Conservation (phyloP, 176 grass and related monocot genomes). For the Secale cereale region DNA sequence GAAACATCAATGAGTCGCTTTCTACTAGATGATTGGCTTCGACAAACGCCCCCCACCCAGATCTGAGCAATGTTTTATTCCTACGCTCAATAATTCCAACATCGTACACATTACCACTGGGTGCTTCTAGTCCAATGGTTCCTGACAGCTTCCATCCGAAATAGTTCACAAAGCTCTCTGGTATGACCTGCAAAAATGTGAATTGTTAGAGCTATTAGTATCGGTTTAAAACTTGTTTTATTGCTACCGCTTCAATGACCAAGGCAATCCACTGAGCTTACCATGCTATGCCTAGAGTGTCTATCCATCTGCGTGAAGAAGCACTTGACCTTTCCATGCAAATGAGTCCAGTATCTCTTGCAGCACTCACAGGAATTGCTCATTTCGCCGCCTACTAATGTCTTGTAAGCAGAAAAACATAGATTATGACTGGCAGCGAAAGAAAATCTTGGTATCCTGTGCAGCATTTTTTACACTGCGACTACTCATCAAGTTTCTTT, state of each 20-base stretch:
- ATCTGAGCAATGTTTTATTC: too few species aligned
- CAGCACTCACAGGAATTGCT: neutral
- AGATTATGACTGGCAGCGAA: neutral
- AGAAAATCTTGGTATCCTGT: neutral
- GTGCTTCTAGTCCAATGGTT: constrained; percentile 29
- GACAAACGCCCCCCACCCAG: too few species aligned
- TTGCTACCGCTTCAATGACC: neutral
- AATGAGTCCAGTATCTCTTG: neutral
- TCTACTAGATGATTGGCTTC: too few species aligned
- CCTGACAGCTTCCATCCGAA: constrained; percentile 27
- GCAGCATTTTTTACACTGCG: neutral
- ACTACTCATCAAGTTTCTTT: too few species aligned
- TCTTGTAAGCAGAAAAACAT: neutral
- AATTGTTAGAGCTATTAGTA: neutral
- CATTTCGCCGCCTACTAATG: neutral
- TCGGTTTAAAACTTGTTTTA: neutral
- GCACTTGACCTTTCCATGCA: constrained; percentile 16
- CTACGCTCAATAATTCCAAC: too few species aligned
- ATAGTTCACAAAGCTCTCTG: constrained; percentile 32
- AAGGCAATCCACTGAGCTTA: neutral
- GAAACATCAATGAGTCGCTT: too few species aligned
- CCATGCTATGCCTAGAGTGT: constrained; percentile 27
- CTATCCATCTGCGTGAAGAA: constrained; percentile 13
- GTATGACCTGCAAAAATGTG: constrained; percentile 28
- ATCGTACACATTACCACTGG: constrained; percentile 23